Evolutionary conservation across 2,329 filamentous ascomycete genomes (phyloP), one percentile per base, ranked within the genome.

Genomic region (Fusarium phyllophilum): DNA sequence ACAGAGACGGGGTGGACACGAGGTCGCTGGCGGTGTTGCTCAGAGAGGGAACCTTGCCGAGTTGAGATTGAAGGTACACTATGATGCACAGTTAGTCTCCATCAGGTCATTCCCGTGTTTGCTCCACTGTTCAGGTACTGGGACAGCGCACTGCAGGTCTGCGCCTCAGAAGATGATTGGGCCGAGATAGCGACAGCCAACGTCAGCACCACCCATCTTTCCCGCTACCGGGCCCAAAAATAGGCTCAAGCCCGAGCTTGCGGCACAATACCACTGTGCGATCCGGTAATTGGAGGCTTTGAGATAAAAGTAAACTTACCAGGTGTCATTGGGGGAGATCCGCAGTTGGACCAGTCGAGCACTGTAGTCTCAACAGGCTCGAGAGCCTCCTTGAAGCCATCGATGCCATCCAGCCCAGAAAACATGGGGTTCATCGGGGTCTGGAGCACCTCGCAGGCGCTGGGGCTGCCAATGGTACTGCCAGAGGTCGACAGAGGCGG

Each of bases 311-410:
- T 55, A 49, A 44, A 90, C 94, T 86, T 92, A 97, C 94, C 91
- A 89, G 95, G 95, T 78, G 94, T 97, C 89, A 97, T 90, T 31
- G 94, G 94, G 58, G 95, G 95, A 38, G 95, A 97, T 66, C 89
- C 89, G 68, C 91, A 92, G 81, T 89, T 91, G 65, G 92, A 87
- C 92, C 94, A 97, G 78, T 96, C 93, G 73, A 93, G 87, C 73
- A 93, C 90, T 63, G 96, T 88, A 72, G 91, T 91, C 84, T 96
- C 94, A 26, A 90, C 89, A 77, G 91, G 88, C 29, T 96, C 92
- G 74, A 92, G 90, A 34, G 88, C 89, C 74, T 94, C 88, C 87
- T 95, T 95, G 76, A 91, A 85, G 55, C 82, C 88, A 64, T 83
- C 89, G 67, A 91, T 87, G 70, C 88, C 88, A 71, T 94, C 92